Evolutionary conservation across 805 yeast species (phyloP).

Genomic region (Wickerhamomyces mucosus): DNA sequence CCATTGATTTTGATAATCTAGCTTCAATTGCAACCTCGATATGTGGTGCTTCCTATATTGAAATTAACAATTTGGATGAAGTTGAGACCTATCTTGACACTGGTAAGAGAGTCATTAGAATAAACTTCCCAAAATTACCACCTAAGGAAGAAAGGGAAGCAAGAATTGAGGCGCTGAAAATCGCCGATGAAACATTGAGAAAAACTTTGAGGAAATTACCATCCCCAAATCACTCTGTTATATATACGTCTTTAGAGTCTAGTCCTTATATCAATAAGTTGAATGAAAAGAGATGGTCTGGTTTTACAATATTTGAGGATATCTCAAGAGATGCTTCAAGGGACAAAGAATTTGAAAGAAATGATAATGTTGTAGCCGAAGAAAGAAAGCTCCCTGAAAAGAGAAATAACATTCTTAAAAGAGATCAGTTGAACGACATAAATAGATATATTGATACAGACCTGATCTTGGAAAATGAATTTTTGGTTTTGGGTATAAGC

Average conservation of each 20-base stretch:
- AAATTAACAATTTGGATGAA: conserved; percentile 34
- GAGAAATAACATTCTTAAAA: conserved; percentile 20
- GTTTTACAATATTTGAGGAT: conserved; percentile 42
- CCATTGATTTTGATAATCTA: conserved; percentile 32
- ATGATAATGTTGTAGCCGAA: conserved; percentile 28
- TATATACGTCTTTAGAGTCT: conserved; percentile 39
- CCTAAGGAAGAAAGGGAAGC: conserved; percentile 18
- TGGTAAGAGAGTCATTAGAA: conserved; percentile 48
- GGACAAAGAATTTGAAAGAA: conserved; percentile 44
- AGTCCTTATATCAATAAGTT: conserved; percentile 12
- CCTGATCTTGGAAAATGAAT: conserved; percentile 41
- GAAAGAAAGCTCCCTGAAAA: conserved; percentile 22
- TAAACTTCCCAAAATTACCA: conserved; percentile 47
- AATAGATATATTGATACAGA: conserved; percentile 33
- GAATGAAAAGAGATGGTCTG: conserved; percentile 24
- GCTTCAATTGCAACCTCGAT: conserved; percentile 32
- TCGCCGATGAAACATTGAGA: conserved; percentile 30
- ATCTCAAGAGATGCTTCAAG: conserved; percentile 43
- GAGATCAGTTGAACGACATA: conserved; percentile 7
- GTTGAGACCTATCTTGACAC: conserved; percentile 53
- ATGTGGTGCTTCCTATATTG: conserved; percentile 42
- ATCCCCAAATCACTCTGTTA: conserved; percentile 56
- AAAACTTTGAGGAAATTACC: conserved; percentile 60
- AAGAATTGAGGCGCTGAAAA: conserved; percentile 23
- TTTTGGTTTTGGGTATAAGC: conserved; percentile 31